These are phyloP conservation scores for Tolypocladium nubicola DNA, from an alignment of 2,329 filamentous ascomycete genomes.

Conservation along the genomic window DNA sequence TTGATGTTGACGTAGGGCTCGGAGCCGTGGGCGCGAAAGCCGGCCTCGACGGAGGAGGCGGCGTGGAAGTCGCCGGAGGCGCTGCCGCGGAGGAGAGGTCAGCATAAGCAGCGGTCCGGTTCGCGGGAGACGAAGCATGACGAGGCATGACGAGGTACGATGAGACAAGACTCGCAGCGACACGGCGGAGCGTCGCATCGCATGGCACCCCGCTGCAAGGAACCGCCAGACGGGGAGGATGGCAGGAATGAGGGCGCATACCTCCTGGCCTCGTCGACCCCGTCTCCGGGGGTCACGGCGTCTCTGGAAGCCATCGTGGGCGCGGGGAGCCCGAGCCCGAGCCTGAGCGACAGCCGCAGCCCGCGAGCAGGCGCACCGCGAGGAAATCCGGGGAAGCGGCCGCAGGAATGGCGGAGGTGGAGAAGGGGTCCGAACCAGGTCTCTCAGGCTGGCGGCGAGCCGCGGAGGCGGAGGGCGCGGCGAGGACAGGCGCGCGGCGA, in stretches of 20 bases:
- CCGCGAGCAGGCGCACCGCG: background rate
- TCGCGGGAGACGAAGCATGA: background rate
- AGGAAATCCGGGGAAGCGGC: background rate
- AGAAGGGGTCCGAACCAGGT: background rate
- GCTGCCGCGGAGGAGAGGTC: constrained; percentile 6
- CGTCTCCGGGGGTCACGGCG: constrained; percentile 3
- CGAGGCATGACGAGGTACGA: background rate
- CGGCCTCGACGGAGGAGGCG: constrained; percentile 25
- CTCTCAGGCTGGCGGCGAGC: background rate
- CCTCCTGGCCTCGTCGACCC: constrained; percentile 3
- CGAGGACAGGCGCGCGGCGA: background rate
- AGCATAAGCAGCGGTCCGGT: background rate
- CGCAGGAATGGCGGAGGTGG: background rate
- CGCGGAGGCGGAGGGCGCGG: background rate
- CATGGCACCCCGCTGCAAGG: constrained; percentile 2
- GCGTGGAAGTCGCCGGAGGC: constrained; percentile 15
- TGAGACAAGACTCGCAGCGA: background rate
- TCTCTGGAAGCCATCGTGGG: constrained; percentile 3
- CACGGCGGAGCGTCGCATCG: background rate
- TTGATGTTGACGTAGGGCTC: constrained; percentile 31
- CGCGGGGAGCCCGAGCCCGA: background rate
- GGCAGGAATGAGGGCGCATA: background rate
- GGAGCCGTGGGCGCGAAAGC: constrained; percentile 17
- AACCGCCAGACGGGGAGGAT: background rate
- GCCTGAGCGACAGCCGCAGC: background rate